Base-by-base conservation (phyloP, 2,329 filamentous ascomycete species). In the Penicillium oxalicum region DNA sequence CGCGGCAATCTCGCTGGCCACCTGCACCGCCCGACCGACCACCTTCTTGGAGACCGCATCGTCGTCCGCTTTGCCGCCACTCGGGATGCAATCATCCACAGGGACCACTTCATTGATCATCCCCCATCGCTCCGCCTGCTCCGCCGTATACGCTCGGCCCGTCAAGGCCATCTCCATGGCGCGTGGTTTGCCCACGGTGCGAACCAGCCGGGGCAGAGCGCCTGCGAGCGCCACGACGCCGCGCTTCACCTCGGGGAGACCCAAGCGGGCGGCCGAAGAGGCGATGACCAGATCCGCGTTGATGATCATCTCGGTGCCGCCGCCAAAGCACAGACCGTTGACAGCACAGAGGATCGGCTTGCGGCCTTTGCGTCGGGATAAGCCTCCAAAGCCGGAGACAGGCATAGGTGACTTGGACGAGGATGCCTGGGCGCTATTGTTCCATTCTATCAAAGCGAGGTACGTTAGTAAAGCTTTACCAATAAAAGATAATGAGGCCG, bases 331-430 rank as follows among this genome's bases (percentile, higher is more conserved):
- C 11, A 87, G 71, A 1, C 87, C 87, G 60, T 89, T 88, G 24
- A 91, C 83, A 0, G 87, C 87, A 4, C 82, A 84, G 18, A 91
- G 77, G 37, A 91, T 74, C 3, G 87, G 87, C 61, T 91, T 91
- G 39, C 66, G 66, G n/a, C 74, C 73, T 7, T 58, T 60, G 26
- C 74, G 69, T 12, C 70, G 68, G 12, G 73, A 72, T 5, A 77
- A 64, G 1, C 69, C 71, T 32, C 65, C 71, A 49, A 74, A 74
- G 9, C 71, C 72, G 6, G 58, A 61, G 9, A 59, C 37, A 4
- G 68, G 67, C 43, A 61, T 58, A 40, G 53, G 40, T 47, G 51
- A 47, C n/a, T 48, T 36, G 38, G 41, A 9, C 42, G 48, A 40
- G 38, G 49, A 53, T 48, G 34, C 41, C 43, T 55, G 41, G 40